Evolutionary conservation across 2,329 filamentous ascomycete genomes (phyloP), one percentile per base, ranked within the genome.

Genomic region (Aspergillus sp.): DNA sequence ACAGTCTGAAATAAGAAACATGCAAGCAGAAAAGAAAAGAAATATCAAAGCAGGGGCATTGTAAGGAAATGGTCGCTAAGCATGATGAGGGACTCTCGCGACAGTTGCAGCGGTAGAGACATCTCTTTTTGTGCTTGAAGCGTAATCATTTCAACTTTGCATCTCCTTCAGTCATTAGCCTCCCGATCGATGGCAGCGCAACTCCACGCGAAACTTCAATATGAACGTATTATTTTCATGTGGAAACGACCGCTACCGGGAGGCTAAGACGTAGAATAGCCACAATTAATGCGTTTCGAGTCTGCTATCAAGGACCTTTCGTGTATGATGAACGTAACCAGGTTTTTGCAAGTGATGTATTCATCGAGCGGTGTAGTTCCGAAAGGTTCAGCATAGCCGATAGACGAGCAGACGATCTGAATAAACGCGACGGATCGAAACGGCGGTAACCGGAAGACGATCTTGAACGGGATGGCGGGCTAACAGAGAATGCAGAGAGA

Each of bases 381-480:
- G 36, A 60, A 58, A 57, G 56, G 58, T 57, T 59, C 47, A 50
- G 42, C 53, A 52, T 54, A 41, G 51, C 61, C 58, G 62, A 64
- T 59, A 57, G 36, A 55, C 58, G 66, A 67, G 64, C 62, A 51
- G 64, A 54, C 23, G 27, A 44, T 64, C 61, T 60, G 62, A 64
- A 51, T 41, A 64, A 68, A 66, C 68, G 63, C 65, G 65, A 66
- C 62, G 61, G 65, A 62, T 71, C 73, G 70, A 75, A 71, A 70
- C 69, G 68, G 71, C 59, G 58, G 58, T 66, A 58, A 69, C 73
- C 72, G 70, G 70, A 68, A 67, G 62, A 67, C 64, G 68, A 73
- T 74, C 72, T 70, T 72, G 64, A 71, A 69, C 67, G 62, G 69
- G 70, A 64, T 73, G 68, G 67, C 70, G 65, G 72, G 72, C 73